Evolutionary conservation across 768 basidiomycete genomes (phyloP).

Genomic region (Megacollybia marginata): DNA sequence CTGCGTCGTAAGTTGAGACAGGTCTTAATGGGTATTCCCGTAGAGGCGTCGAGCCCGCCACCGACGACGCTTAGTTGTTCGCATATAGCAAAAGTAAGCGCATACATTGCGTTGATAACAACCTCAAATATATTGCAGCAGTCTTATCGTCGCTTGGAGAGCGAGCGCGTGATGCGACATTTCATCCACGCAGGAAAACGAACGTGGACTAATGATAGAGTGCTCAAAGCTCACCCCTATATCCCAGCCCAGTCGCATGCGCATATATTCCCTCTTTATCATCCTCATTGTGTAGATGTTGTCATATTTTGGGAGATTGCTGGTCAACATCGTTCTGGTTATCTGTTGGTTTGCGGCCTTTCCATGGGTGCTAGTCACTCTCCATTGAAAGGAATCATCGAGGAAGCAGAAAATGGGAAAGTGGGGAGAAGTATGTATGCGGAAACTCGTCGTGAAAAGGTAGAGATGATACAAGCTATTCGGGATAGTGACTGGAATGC

Average conservation of each 20-base stretch:
- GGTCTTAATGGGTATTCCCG: conserved; percentile 41
- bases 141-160: conserved; percentile 5
- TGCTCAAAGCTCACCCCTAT: conserved; percentile 40
- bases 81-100: conserved; percentile 38
- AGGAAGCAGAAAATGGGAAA: conserved; percentile 53
- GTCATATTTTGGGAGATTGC: conserved; percentile 73
- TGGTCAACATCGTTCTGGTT: conserved; percentile 51
- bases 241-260: conserved; percentile 47
- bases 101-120: too few relatives aligned
- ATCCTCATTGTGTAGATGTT: conserved; percentile 66
- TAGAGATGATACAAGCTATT: conserved; percentile 60
- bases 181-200: conserved; percentile 49
- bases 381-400: conserved; percentile 51
- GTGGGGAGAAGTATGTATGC: conserved; percentile 84
- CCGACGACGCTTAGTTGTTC: conserved; percentile 44
- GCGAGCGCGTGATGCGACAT: conserved; percentile 20
- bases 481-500: conserved; percentile 66
- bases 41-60: conserved; percentile 39
- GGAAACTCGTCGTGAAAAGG: conserved; percentile 74
- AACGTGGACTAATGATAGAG: conserved; percentile 26
- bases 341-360: conserved; percentile 48
- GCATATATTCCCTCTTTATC: conserved; percentile 73
- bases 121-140: neutral
- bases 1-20: conserved; percentile 41
- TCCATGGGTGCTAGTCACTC: conserved; percentile 66